Base-by-base conservation (phyloP, 306 rosid species). In the Vigna radiata region DNA sequence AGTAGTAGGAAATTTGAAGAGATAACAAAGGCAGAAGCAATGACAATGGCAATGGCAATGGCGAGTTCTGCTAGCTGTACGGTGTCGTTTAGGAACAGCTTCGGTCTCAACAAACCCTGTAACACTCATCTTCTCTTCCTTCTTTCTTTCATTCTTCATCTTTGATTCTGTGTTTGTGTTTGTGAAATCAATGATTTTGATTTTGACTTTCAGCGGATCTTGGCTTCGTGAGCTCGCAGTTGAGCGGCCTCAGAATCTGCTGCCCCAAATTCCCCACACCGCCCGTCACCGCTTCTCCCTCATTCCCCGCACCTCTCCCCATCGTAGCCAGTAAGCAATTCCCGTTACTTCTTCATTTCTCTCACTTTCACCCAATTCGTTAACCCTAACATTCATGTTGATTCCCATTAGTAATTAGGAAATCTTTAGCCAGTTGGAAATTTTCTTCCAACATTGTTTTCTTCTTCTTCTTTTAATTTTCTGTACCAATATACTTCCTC, bases 181-280 rank as follows among this genome's bases (percentile, higher is more conserved):
- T 76, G 31, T 46, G 17, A 59, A 27, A 59, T 53, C 5, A 21
- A 23, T 8, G 1, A 1, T 8, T 54, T 25, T 58, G 0, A 27
- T 60, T 54, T 25, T 58, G 0, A 58, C 29, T 70, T 79, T 70
- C 77, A 71, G 72, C 91, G 12, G 91, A 88, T 43, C 70, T 92
- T 53, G 88, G 91, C 16, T 92, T 89, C 78, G 65, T 90, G 29
- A 71, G 77, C 64, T 92, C 97, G 5, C 93, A 90, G 70, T 82
- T 95, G 79, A 61, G 79, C 12, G 98, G 98, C 81, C 36, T 91
- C 88, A 88, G 73, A 84, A 82, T 90, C 83, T 86, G 91, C 4
- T 41, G 52, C 83, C 77, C 62, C 29, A 68, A 73, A 66, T 60
- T 66, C 82, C 49, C 68, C 6, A 27, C 2, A 1, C 46, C 50